Evolutionary conservation across 148 eudicot genomes (phyloP), one percentile per base, ranked within the genome.

Genomic region (Camellia japonica): DNA sequence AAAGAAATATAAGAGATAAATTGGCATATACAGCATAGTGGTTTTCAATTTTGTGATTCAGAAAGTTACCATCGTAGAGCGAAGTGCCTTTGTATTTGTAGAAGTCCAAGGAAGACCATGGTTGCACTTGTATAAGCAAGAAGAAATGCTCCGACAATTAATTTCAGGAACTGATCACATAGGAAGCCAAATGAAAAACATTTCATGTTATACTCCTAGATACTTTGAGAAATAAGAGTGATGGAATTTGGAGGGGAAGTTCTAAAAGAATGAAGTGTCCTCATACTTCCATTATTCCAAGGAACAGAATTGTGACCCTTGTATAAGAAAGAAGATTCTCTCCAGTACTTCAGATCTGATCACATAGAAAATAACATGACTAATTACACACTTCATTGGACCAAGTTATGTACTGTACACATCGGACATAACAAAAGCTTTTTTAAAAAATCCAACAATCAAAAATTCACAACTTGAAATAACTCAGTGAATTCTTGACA

Each of bases 51-150:
- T 56, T 55, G 46, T 30, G 84, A 59, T 65, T 11, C 15, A 82
- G 66, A 60, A 76, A 70, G 71, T 66, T 84, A 91, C 94, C 94
- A 80, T 77, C 11, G 79, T 47, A 62, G 84, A 81, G 55, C 81
- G 84, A 80, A 86, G 88, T 74, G 68, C 75, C 65, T 68, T 83
- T 44, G 77, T 71, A 79, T 86, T 85, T 65, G 89, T 88, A 82
- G 74, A 78, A 58, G 84, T 80, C 82, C 82, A 79, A 54, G 78
- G 77, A 43, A 68, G 86, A 82, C 59, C 81, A 52, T 69, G 63
- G 58, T 60, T 80, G 82, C 85, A 82, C 83, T 89, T 86, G 80
- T 66, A 83, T 41, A 82, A 77, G 82, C 73, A 81, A 83, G 85
- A 81, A 70, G 75, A 44, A 79, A 86, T 77, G 83, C 87, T 64